Evolutionary conservation across 352 stramenopile species (phyloP), one percentile per base, ranked within the genome.

Genomic region (Globisporangium polare): DNA sequence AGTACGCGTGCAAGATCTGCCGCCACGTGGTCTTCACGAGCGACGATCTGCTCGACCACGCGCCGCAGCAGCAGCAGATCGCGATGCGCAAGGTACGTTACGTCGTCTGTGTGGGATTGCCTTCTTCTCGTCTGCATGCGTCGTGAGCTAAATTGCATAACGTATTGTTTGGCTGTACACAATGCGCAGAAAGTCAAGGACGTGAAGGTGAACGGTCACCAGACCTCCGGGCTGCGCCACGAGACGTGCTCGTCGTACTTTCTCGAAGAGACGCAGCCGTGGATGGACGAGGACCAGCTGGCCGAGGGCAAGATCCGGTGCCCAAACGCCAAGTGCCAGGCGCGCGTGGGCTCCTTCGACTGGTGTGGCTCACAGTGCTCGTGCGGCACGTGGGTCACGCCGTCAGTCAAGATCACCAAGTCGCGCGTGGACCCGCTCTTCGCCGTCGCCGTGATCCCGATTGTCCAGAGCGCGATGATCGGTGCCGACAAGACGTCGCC

Each of bases 281-380:
- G 83, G 83, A 93, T 91, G 83, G 81, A 93, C 62, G 71, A 87
- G 42, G 68, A 68, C 2, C 57, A 73, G 27, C 64, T 90, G 5
- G 76, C 69, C 0, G 78, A 93, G 56, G 81, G 81, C 20, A 93
- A 93, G 57, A 80, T 93, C 49, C 70, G 80, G 50, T 93, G 83
- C 49, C 83, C 83, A 35, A 84, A 74, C 13, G 52, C 52, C 26
- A 93, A 89, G 61, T 93, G 83, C 68, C 79, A 88, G 62, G 75
- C 78, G 49, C 79, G 83, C 1, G 66, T 93, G 1, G 83, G 83
- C 6, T 81, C 76, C 22, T 80, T 93, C 61, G 73, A 86, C 26
- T 93, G 83, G 83, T 79, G 77, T n/a, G 83, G 83, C 29, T 88
- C 80, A 17, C 83, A 93, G 66, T 93, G 83, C 61, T 93, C 83